A percentile compares a stretch with the other conserved stretches of the same genome.
These are phyloP conservation scores for Platanus orientalis DNA, from an alignment of 164 flowering plant genomes.

Conservation along the genomic window DNA sequence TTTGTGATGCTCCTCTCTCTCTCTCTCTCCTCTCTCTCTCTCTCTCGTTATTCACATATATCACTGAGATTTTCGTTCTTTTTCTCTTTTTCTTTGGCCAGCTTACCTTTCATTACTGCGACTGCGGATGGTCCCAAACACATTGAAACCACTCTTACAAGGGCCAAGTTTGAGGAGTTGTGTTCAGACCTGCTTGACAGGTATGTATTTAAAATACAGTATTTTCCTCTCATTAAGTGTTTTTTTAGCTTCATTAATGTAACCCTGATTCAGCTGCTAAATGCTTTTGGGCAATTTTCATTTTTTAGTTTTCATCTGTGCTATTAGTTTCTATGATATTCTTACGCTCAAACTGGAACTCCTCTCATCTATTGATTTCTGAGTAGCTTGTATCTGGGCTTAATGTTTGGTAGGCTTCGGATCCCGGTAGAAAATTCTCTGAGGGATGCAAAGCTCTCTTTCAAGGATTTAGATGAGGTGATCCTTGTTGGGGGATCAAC, in stretches of 20 bases:
- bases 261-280: too few relatives aligned
- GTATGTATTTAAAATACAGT: too few relatives aligned
- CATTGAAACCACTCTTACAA: slow-evolving; percentile 72
- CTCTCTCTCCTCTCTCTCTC: too few relatives aligned
- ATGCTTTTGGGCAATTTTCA: background rate
- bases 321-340: background rate
- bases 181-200: slow-evolving; percentile 81
- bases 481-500: slow-evolving; percentile 82
- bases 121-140: slow-evolving; percentile 85
- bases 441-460: slow-evolving; percentile 71
- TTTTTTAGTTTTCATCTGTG: too few relatives aligned
- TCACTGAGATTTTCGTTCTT: too few relatives aligned
- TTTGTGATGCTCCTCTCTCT: too few relatives aligned
- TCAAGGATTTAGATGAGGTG: slow-evolving; percentile 73
- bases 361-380: too few relatives aligned
- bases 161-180: slow-evolving; percentile 82
- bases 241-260: too few relatives aligned
- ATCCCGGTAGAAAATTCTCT: slow-evolving; percentile 60
- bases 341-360: background rate
- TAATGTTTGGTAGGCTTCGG: slow-evolving; percentile 37
- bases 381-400: background rate
- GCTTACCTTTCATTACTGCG: slow-evolving; percentile 82
- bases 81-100: slow-evolving; percentile 17
- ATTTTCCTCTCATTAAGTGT: too few relatives aligned
- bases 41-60: too few relatives aligned